Base-by-base conservation (phyloP, 257 asterid genomes). In the Capsicum pubescens region DNA sequence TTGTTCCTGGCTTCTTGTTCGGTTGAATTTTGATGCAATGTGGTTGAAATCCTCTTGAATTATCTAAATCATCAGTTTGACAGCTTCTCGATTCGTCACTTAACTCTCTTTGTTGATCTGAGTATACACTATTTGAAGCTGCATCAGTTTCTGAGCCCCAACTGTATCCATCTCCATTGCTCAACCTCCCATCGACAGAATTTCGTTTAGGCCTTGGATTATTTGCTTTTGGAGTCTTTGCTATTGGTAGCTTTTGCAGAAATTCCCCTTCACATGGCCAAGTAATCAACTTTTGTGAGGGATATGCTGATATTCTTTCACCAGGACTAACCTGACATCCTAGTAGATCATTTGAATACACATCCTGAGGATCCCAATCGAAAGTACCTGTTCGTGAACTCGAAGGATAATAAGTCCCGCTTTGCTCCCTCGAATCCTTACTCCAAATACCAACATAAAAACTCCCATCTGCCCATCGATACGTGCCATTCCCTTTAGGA, bases 371-470 rank as follows among this genome's bases (percentile, higher is more conserved):
- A 84, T 96, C 95, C 97, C 98, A 93, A 83, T 90, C 94, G 19
- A 90, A 84, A 16, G 84, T 80, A 17, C 85, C 89, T 4, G 54
- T 70, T 55, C 87, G 84, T 3, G 97, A 87, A 79, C 84, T 85
- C 2, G 94, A 88, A 16, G 98, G 92, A 64, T 92, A 96, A 64
- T 92, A 94, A 78, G 98, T 91, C 86, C 99, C 99, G 74, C 88
- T 92, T 83, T 90, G 95, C 83, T 94, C 98, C 46, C 54, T 87
- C 0, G 89, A 88, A 72, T 94, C 97, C 80, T 89, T 90, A 82
- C 94, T 93, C 98, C 98, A 96, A 36, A 89, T 85, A n/a, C 98
- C 99, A 6, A 91, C 93, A 72, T 95, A 95, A 36, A 94, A 94
- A 84, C 99, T 94, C 74, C 98, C 98, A 63, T 92, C 97, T 4